Evolutionary conservation across 2,329 filamentous ascomycete genomes (phyloP).

Genomic region (Endothia cerciana): DNA sequence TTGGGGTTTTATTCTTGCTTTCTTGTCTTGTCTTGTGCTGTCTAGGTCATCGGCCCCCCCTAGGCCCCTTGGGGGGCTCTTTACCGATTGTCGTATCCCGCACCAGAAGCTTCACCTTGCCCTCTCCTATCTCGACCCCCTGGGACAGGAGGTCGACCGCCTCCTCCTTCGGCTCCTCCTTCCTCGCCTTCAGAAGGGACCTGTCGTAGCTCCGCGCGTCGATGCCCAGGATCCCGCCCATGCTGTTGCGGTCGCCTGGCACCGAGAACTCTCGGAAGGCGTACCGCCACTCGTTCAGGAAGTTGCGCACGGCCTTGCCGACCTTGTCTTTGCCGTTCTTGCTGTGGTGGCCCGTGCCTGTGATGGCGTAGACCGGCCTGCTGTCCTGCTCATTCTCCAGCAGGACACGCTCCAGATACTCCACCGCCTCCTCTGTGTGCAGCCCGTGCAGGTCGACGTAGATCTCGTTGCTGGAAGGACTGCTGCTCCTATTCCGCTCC

Average conservation of each 20-base stretch:
- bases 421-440: conserved; percentile 96
- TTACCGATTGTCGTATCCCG: conserved; percentile 48
- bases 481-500: conserved; percentile 79
- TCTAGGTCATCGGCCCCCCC: conserved; percentile 32
- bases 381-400: conserved; percentile 76
- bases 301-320: conserved; percentile 87
- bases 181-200: conserved; percentile 54
- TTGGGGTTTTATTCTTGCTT: conserved; percentile 31
- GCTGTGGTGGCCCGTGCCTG: conserved; percentile 93
- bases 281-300: conserved; percentile 94
- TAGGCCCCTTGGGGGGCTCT: conserved; percentile 60
- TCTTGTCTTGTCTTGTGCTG: background rate
- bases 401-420: conserved; percentile 87
- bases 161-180: conserved; percentile 46
- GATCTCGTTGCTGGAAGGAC: conserved; percentile 71
- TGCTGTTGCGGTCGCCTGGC: conserved; percentile 83
- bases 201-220: conserved; percentile 71
- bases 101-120: conserved; percentile 68
- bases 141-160: conserved; percentile 64
- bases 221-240: conserved; percentile 76
- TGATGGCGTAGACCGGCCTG: conserved; percentile 90
- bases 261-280: conserved; percentile 96
- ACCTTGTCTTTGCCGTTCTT: conserved; percentile 99
- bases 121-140: conserved; percentile 69
- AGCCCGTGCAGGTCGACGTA: conserved; percentile 97